A percentile compares a stretch with the other conserved stretches of the same genome.
These are phyloP conservation scores for Vickermania ingenoplastis DNA, from an alignment of 208 protist species.

Conservation along the genomic window DNA sequence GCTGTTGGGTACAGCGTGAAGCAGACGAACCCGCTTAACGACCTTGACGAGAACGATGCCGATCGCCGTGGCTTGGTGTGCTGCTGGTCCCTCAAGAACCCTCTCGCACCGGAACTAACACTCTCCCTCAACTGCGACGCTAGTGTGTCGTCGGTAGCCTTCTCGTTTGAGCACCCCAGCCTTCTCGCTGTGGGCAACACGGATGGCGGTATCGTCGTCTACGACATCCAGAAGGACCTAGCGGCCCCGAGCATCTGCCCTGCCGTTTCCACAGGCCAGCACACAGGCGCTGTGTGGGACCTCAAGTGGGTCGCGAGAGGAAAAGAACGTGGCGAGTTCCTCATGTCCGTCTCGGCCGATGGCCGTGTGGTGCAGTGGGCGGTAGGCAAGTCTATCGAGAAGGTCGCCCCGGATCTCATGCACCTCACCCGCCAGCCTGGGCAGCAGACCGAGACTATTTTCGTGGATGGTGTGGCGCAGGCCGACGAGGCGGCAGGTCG, in stretches of 20 bases:
- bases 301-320: conserved; percentile 87
- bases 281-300: conserved; percentile 93
- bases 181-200: conserved; percentile 91
- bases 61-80: conserved; percentile 71
- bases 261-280: conserved; percentile 61
- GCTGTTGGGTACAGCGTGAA: conserved; percentile 74
- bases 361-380: conserved; percentile 94
- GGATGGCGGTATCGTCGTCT: conserved; percentile 90
- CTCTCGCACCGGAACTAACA: conserved; percentile 82
- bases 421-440: conserved; percentile 83
- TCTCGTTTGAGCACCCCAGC: conserved; percentile 85
- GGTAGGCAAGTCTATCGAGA: conserved; percentile 91
- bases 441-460: conserved; percentile 45
- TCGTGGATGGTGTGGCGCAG: conserved; percentile 56
- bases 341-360: conserved; percentile 94
- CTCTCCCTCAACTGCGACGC: conserved; percentile 59
- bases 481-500: conserved; percentile 29
- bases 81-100: conserved; percentile 97
- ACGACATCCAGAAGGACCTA: conserved; percentile 87
- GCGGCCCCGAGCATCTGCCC: conserved; percentile 54
- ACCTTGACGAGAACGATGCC: background rate
- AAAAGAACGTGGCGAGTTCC: conserved; percentile 83
- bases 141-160: conserved; percentile 88
- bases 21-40: background rate
- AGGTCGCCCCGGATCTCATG: conserved; percentile 87